Base-by-base conservation (phyloP, 169 alveolate species). In the Eimeria falciformis region DNA sequence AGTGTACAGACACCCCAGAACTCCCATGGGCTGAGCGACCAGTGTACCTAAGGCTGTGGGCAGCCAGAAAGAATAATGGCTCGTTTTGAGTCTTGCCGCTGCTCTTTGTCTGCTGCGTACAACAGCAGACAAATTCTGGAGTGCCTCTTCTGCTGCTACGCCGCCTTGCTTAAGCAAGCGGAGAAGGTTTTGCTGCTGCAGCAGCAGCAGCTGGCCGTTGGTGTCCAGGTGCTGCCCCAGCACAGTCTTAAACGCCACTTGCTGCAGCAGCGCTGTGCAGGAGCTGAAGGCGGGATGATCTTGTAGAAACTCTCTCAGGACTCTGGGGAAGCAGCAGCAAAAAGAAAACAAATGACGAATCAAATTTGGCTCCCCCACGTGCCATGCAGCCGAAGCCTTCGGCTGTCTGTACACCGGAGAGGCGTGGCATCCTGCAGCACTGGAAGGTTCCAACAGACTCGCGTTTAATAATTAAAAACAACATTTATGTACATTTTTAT, bases 201-300 rank as follows among this genome's bases (percentile, higher is more conserved):
- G 46, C 91, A 45, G 66, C 91, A 46, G 43, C 83, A 40, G 11
- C 71, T 29, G 18, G n/a, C 68, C 87, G 47, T 93, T 89, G 81
- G 93, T 68, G 79, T 93, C 95, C 45, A 93, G 83, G 86, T 93
- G 94, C 91, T 93, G 95, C 23, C 95, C 95, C 18, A 90, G 40
- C 56, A 93, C 83, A 5, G 95, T 93, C 47, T 65, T 69, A 27
- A 90, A 85, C 3, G 94, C 87, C 29, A 46, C 89, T 18, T 46
- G 66, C 50, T 66, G 94, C 27, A 91, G 68, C 40, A 90, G 78
- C 43, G 69, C 91, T 25, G 47, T 56, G 78, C 83, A 33, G 62
- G 53, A 25, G 27, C 50, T 45, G 53, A 23, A 90, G 78, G 83
- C 40, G 25, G 91, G 89, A 29, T 58, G 83, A 11, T 33, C 46